Evolutionary conservation across 176 grass and related monocot genomes (phyloP), one percentile per base, ranked within the genome.

Genomic region (Olyra latifolia): DNA sequence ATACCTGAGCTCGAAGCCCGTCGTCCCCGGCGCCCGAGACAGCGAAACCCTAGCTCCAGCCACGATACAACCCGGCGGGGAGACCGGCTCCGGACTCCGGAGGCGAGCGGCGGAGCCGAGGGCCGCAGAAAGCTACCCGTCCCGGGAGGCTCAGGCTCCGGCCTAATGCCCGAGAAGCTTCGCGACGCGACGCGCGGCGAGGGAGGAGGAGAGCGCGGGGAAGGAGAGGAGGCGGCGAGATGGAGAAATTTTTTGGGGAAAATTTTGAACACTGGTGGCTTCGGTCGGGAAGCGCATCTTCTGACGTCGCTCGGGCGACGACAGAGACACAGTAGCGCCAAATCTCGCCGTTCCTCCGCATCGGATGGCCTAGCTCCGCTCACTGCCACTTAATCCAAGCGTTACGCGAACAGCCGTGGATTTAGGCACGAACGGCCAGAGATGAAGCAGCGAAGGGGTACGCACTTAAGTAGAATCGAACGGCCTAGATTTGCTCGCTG

Each of bases 41-140:
- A 8, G 44, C 43, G 69, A 84, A 84, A 80, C 75, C 84, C 87
- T 89, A 85, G 82, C 54, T 62, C 62, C 45, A 10, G 69, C 35
- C 53, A 62, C 70, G 62, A 72, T 25, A 15, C 48, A 35, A 46
- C 40, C 39, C 70, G 38, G 0, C 64, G 24, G 39, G 27, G 55
- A n/a, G n/a, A n/a, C n/a, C 47, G 76, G 20, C 43, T 20, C 35
- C 32, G n/a, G 35, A 24, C 32, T 42, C 45, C 45, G 3, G 41
- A 32, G 42, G 12, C 5, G 1, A 5, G 61, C 32, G 29, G 29
- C n/a, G 56, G 13, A 4, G 50, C 46, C 4, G 7, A 15, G 38
- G 76, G 69, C 10, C 0, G 62, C 7, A 62, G 20, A 54, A 15
- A 29, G 7, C 20, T 11, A 57, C 24, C 17, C 11, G 30, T 6